A percentile compares a stretch with the other conserved stretches of the same genome.
These are phyloP conservation scores for Colletotrichum tamarilloi DNA, from an alignment of 2,329 filamentous ascomycete genomes.

Conservation along the genomic window DNA sequence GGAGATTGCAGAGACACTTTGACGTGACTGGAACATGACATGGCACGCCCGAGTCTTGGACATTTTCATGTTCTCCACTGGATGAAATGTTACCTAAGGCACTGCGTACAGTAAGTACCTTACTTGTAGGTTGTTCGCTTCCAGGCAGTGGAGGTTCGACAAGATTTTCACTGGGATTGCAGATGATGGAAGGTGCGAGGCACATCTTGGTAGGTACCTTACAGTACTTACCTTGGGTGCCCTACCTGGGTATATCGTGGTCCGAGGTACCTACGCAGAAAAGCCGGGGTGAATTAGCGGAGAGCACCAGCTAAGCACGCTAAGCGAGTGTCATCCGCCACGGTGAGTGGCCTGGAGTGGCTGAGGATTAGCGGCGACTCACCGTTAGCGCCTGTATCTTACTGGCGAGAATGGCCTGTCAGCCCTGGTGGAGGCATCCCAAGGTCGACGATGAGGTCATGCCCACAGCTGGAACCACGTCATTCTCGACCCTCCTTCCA, in stretches of 20 bases:
- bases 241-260: too few species aligned
- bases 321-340: constrained; percentile 23
- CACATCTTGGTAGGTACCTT: too few species aligned
- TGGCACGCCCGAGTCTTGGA: not conserved
- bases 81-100: not conserved
- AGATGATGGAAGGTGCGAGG: constrained; percentile 14
- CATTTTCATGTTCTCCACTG: not conserved
- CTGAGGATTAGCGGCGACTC: constrained; percentile 11
- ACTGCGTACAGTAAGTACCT: too few species aligned
- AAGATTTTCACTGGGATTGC: not conserved
- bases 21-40: not conserved
- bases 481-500: constrained; percentile 13
- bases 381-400: not conserved
- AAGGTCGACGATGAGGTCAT: constrained; percentile 27
- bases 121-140: not conserved
- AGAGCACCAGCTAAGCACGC: not conserved
- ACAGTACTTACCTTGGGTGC: too few species aligned
- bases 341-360: constrained; percentile 18
- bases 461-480: constrained; percentile 25
- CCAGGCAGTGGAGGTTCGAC: not conserved
- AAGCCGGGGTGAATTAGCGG: not conserved
- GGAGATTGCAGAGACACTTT: not conserved
- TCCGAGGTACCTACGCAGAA: too few species aligned
- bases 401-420: constrained; percentile 8
- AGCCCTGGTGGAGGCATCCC: not conserved